phyloP scores from a whole-genome alignment of 2,329 filamentous ascomycete species.

The Tolypocladium capitatum region DNA sequence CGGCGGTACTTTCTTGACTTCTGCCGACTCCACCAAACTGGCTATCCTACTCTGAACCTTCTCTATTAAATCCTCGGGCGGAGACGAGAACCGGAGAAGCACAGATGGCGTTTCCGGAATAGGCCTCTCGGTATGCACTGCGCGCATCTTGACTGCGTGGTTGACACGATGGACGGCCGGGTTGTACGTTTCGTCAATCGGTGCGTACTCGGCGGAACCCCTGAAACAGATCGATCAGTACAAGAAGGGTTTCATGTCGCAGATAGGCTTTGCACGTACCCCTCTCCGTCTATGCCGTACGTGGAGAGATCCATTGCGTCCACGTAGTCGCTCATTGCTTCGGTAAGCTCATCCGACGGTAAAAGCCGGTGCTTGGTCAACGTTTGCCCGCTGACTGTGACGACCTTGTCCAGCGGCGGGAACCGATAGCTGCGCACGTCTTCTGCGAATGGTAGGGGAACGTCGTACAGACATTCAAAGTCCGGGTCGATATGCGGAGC shows the following conservation, averaged over 20 bases:
- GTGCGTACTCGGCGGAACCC: constrained; percentile 52
- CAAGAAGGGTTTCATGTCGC: too few species aligned
- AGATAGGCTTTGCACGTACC: constrained; percentile 30
- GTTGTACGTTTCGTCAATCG: constrained; percentile 71
- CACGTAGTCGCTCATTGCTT: constrained; percentile 83
- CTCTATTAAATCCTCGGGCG: constrained; percentile 52
- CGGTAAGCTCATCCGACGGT: constrained; percentile 57
- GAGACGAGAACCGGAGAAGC: constrained; percentile 59
- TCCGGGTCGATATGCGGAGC: constrained; percentile 67
- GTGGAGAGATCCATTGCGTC: constrained; percentile 79
- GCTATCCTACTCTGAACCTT: constrained; percentile 45
- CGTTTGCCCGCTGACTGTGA: constrained; percentile 73
- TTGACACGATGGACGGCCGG: constrained; percentile 81
- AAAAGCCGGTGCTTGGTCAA: constrained; percentile 74
- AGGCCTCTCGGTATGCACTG: constrained; percentile 55
- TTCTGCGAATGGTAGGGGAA: constrained; percentile 85
- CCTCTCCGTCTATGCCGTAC: constrained; percentile 61
- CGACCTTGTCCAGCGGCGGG: constrained; percentile 72
- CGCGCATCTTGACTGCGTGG: constrained; percentile 71
- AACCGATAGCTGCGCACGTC: constrained; percentile 86
- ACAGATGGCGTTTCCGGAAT: constrained; percentile 49
- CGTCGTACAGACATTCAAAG: constrained; percentile 76
- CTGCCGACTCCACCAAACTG: constrained; percentile 52
- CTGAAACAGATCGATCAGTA: constrained; percentile 11
- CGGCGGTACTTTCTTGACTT: constrained; percentile 79